A percentile compares a stretch with the other conserved stretches of the same genome.
phyloP scores from a whole-genome alignment of 768 basidiomycete species.

The Leucosporidium yakuticum region DNA sequence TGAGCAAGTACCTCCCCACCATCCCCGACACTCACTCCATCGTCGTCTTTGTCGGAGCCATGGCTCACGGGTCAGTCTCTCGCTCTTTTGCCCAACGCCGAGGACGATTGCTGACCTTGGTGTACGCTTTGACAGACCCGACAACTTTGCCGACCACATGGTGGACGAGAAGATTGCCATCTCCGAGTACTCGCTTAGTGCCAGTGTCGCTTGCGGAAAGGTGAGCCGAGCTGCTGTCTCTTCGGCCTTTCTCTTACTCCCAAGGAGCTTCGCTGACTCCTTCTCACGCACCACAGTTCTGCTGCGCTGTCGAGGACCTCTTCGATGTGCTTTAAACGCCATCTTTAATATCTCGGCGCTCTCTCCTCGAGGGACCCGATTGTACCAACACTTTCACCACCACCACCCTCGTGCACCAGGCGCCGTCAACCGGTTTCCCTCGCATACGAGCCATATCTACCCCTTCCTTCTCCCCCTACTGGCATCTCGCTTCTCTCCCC shows the following conservation, averaged over 20 bases:
- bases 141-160: slow-evolving; percentile 91
- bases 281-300: slow-evolving; percentile 56
- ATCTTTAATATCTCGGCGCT: background rate
- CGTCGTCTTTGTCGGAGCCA: slow-evolving; percentile 94
- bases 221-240: slow-evolving; percentile 48
- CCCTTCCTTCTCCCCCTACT: too few species aligned
- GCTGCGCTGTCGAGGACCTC: slow-evolving; percentile 77
- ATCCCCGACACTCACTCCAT: slow-evolving; percentile 81
- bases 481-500: too few species aligned
- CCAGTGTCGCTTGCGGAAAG: slow-evolving; percentile 90
- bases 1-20: slow-evolving; percentile 77
- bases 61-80: slow-evolving; percentile 69
- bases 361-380: too few species aligned
- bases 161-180: slow-evolving; percentile 97
- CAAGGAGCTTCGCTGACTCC: slow-evolving; percentile 4
- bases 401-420: too few species aligned
- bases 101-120: background rate
- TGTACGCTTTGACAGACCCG: slow-evolving; percentile 48
- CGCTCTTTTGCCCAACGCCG: background rate
- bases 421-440: too few species aligned
- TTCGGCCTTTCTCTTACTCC: slow-evolving; percentile 6
- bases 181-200: slow-evolving; percentile 67
- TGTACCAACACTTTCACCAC: too few species aligned
- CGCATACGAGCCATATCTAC: too few species aligned
- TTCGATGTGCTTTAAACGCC: slow-evolving; percentile 28